Evolutionary conservation across 2,329 filamentous ascomycete genomes (phyloP).

Genomic region (Alternaria gaisen): DNA sequence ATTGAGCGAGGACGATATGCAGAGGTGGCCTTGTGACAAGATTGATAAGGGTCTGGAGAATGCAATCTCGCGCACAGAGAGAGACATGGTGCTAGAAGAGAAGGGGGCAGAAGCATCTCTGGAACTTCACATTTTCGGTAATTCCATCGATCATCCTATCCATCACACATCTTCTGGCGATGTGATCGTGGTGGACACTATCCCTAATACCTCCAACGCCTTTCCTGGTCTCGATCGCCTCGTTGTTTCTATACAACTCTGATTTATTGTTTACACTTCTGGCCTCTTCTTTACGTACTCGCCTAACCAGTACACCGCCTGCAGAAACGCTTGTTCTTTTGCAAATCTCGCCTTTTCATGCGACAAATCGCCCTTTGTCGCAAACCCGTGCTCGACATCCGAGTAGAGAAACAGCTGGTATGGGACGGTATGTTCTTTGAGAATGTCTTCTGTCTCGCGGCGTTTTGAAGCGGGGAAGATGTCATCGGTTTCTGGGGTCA

Average conservation of each 20-base stretch:
- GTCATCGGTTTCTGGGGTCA: conserved; percentile 62
- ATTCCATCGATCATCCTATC: background rate
- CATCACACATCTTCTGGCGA: background rate
- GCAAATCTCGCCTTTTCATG: conserved; percentile 70
- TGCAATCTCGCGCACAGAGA: background rate
- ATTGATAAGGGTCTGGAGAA: background rate
- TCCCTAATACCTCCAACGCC: background rate
- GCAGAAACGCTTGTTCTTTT: conserved; percentile 82
- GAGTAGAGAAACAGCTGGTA: conserved; percentile 83
- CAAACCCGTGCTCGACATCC: conserved; percentile 77
- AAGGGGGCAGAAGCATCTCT: background rate
- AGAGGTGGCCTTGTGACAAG: background rate
- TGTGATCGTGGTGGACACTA: background rate
- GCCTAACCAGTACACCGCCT: conserved; percentile 81
- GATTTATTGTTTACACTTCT: background rate
- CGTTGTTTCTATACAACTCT: background rate
- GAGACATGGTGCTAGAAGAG: background rate
- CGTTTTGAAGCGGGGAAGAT: conserved; percentile 67
- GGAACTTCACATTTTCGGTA: background rate
- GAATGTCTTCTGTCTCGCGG: conserved; percentile 66
- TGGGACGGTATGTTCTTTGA: conserved; percentile 62
- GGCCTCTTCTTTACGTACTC: conserved; percentile 60
- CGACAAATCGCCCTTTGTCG: conserved; percentile 70
- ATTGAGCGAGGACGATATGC: background rate
- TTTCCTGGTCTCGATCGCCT: background rate